Evolutionary conservation across 768 basidiomycete species (phyloP).

Genomic region (Russula vinacea): DNA sequence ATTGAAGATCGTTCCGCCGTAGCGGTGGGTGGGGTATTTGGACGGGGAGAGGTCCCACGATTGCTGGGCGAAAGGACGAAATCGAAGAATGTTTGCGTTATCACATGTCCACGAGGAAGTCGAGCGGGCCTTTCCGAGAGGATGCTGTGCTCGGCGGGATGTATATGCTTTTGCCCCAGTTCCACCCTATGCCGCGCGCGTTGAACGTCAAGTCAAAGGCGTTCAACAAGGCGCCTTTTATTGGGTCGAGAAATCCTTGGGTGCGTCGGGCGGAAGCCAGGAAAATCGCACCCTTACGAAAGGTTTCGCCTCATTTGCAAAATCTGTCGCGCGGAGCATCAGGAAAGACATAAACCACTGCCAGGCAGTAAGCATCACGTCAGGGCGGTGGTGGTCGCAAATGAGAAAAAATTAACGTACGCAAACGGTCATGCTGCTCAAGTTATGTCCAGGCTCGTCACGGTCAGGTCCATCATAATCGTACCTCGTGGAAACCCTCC

Average conservation of each 20-base stretch:
- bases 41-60: conserved; percentile 39
- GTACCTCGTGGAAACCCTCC: conserved; percentile 44
- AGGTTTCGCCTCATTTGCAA: conserved; percentile 16
- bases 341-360: conserved; percentile 24
- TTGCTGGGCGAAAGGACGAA: conserved; percentile 30
- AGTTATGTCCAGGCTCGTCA: conserved; percentile 26
- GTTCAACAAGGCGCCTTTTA: conserved; percentile 33
- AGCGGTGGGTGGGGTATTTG: conserved; percentile 29
- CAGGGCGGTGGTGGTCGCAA: not conserved
- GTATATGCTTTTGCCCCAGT: conserved; percentile 45
- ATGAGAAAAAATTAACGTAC: conserved; percentile 11
- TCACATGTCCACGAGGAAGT: conserved; percentile 45
- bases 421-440: conserved; percentile 22
- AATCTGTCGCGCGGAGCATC: conserved; percentile 25
- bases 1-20: conserved; percentile 42
- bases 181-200: conserved; percentile 59
- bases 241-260: conserved; percentile 12
- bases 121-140: conserved; percentile 37
- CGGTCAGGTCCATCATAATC: conserved; percentile 41
- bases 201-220: conserved; percentile 50
- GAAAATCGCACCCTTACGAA: conserved; percentile 26
- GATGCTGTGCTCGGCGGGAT: conserved; percentile 43
- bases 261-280: conserved; percentile 12
- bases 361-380: not conserved
- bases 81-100: conserved; percentile 47